A percentile compares a stretch with the other conserved stretches of the same genome.
phyloP scores from a whole-genome alignment of 2,329 filamentous ascomycete species.

The Pseudogymnoascus sp. region DNA sequence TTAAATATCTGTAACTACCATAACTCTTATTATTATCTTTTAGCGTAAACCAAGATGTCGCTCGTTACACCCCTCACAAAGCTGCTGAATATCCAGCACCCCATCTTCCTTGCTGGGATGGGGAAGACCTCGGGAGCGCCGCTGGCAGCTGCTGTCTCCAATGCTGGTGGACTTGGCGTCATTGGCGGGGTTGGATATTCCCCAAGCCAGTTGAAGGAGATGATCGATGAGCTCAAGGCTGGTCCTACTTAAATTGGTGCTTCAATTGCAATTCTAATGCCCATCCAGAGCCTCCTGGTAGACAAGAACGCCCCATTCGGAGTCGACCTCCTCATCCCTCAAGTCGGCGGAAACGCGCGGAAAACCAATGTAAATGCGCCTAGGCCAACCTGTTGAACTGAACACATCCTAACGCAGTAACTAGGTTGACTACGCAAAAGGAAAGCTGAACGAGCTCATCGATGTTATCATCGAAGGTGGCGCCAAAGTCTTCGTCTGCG shows the following conservation, averaged over 20 bases:
- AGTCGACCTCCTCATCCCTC: conserved; percentile 86
- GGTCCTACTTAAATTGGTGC: conserved; percentile 50
- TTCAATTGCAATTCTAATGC: not conserved
- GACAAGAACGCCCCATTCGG: conserved; percentile 95
- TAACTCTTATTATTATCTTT: not conserved
- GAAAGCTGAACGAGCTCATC: conserved; percentile 85
- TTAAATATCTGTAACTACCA: not conserved
- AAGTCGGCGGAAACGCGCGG: conserved; percentile 87
- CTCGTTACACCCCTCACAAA: conserved; percentile 89
- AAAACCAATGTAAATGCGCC: conserved; percentile 60
- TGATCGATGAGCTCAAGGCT: conserved; percentile 89
- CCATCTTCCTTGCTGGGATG: conserved; percentile 93
- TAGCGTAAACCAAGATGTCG: conserved; percentile 51
- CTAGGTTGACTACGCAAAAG: conserved; percentile 99
- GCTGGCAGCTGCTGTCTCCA: conserved; percentile 92
- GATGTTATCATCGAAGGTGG: conserved; percentile 89
- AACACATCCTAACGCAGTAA: conserved; percentile 18
- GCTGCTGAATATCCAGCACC: conserved; percentile 96
- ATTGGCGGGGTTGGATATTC: conserved; percentile 95
- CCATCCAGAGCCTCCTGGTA: conserved; percentile 46
- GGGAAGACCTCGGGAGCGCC: conserved; percentile 96
- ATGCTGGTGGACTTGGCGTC: conserved; percentile 92
- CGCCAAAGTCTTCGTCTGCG: conserved; percentile 90
- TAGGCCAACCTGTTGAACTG: conserved; percentile 13
- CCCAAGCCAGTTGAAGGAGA: conserved; percentile 91